These are phyloP conservation scores for Hyphodiscus sp. DNA, from an alignment of 2,329 filamentous ascomycete species.

Conservation along the genomic window DNA sequence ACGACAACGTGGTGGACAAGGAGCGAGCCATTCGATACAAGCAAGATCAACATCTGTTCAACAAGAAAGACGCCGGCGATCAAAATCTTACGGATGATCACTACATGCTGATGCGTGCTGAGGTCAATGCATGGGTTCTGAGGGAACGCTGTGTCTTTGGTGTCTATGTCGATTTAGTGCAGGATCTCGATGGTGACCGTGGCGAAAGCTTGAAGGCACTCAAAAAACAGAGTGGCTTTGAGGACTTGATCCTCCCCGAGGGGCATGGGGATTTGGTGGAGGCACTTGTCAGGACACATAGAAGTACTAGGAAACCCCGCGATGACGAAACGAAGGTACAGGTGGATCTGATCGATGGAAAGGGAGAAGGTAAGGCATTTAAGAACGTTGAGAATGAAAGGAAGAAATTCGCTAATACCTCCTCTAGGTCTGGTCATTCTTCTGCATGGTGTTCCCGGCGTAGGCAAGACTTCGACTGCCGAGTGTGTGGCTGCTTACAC, in stretches of 20 bases:
- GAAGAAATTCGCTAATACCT: neutral
- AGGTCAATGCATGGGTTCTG: neutral
- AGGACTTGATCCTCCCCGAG: neutral
- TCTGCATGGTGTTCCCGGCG: neutral
- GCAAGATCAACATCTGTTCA: neutral
- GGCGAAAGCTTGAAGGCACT: neutral
- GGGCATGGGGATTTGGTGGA: neutral
- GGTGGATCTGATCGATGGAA: neutral
- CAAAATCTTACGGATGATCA: neutral
- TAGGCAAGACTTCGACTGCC: conserved; percentile 29
- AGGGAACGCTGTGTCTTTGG: neutral
- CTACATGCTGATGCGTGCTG: neutral
- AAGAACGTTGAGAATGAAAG: neutral
- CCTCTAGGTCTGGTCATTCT: neutral
- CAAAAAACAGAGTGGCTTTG: neutral
- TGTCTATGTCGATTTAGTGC: neutral
- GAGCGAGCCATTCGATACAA: neutral
- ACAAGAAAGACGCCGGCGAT: neutral
- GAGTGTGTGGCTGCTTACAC: conserved; percentile 13
- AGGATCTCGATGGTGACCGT: neutral
- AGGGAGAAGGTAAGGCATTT: neutral
- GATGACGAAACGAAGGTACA: neutral
- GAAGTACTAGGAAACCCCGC: neutral
- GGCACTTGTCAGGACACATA: neutral
- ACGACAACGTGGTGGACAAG: neutral